A percentile compares a stretch with the other conserved stretches of the same genome.
These are phyloP conservation scores for Penicillium sp. DNA, from an alignment of 2,329 filamentous ascomycete species.

Conservation along the genomic window DNA sequence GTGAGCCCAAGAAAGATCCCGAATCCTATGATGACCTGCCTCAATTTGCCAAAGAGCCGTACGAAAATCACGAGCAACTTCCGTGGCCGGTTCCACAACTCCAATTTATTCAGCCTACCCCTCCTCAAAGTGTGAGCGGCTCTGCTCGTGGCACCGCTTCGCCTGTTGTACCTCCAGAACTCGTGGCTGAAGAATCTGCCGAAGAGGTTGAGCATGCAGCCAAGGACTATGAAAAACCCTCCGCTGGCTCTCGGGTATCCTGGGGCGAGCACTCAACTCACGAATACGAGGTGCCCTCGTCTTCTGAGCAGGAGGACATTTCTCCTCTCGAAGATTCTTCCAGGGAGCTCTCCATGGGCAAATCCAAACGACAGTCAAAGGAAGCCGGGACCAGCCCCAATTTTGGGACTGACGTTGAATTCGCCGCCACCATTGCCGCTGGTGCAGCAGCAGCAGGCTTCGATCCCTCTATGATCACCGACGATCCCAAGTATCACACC, in stretches of 20 bases:
- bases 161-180: constrained; percentile 29
- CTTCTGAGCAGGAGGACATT: constrained; percentile 29
- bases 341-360: constrained; percentile 9
- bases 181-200: constrained; percentile 11
- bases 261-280: constrained; percentile 62
- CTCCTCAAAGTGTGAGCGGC: constrained; percentile 45
- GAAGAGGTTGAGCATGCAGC: constrained; percentile 30
- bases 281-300: constrained; percentile 57
- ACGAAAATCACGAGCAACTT: constrained; percentile 18
- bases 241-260: constrained; percentile 52
- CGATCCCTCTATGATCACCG: constrained; percentile 62
- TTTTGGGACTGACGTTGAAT: constrained; percentile 63
- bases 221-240: constrained; percentile 41
- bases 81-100: constrained; percentile 49
- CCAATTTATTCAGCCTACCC: constrained; percentile 54
- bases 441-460: constrained; percentile 65
- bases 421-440: constrained; percentile 63
- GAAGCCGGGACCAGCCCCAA: constrained; percentile 16
- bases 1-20: constrained; percentile 10
- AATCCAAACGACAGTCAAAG: constrained; percentile 6
- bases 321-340: constrained; percentile 12
- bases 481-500: constrained; percentile 58
- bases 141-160: constrained; percentile 32
- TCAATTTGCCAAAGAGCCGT: constrained; percentile 17
- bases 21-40: constrained; percentile 14